These are phyloP conservation scores for Phaseolus coccineus DNA, from an alignment of 331 rosid species.

Conservation along the genomic window DNA sequence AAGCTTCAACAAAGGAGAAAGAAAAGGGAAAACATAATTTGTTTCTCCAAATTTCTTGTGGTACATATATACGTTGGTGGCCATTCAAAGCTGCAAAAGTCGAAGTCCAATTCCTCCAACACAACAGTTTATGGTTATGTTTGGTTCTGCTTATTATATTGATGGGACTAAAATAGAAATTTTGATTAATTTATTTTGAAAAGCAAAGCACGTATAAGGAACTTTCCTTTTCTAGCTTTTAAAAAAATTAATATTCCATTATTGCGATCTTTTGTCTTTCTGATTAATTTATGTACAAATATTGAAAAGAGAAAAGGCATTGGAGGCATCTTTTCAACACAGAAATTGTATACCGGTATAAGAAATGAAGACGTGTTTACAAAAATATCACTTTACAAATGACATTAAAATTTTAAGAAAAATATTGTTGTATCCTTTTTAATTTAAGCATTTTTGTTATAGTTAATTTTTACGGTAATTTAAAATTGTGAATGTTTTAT, in stretches of 20 bases:
- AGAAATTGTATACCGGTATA: too few relatives aligned
- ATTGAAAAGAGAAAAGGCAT: neutral
- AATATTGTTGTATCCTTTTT: too few relatives aligned
- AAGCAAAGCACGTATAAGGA: neutral
- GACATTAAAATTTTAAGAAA: too few relatives aligned
- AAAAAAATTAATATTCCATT: slow-evolving; percentile 6
- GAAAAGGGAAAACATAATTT: neutral
- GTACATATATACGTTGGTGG: neutral
- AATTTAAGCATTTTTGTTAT: too few relatives aligned
- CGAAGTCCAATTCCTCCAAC: slow-evolving; percentile 15
- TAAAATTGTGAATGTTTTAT: too few relatives aligned
- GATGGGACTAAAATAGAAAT: neutral
- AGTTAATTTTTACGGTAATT: too few relatives aligned
- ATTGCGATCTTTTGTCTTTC: neutral
- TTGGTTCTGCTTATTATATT: neutral
- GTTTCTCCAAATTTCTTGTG: slow-evolving; percentile 15
- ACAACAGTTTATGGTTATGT: neutral
- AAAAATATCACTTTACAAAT: neutral
- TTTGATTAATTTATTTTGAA: neutral
- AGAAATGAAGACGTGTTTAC: neutral
- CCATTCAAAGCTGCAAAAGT: slow-evolving; percentile 41
- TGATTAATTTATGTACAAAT: neutral
- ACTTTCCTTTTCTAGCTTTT: slow-evolving; percentile 10
- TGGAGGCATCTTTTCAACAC: neutral
- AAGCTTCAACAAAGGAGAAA: neutral